These are phyloP conservation scores for Phaeosphaeriaceae sp. DNA, from an alignment of 2,329 filamentous ascomycete genomes.

Conservation along the genomic window DNA sequence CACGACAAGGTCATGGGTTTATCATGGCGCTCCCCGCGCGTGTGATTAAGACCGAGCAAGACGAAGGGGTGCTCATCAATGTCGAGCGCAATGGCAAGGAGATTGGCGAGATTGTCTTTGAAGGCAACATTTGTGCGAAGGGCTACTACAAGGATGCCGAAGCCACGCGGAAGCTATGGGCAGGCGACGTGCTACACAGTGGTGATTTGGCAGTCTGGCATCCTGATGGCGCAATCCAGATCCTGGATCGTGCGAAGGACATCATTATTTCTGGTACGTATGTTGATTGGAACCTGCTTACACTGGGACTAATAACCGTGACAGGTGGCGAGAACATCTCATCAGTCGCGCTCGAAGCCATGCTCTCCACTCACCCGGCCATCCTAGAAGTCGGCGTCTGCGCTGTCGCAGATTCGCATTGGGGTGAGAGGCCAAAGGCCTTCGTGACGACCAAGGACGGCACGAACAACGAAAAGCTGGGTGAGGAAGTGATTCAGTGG, in stretches of 20 bases:
- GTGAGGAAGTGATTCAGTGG: conserved; percentile 82
- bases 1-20: conserved; percentile 91
- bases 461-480: conserved; percentile 61
- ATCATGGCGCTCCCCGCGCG: conserved; percentile 81
- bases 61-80: conserved; percentile 70
- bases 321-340: conserved; percentile 95
- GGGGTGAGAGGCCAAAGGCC: conserved; percentile 96
- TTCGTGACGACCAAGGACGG: conserved; percentile 79
- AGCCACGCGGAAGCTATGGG: conserved; percentile 86
- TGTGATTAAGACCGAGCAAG: conserved; percentile 79
- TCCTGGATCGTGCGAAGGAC: conserved; percentile 92
- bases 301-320: conserved; percentile 1
- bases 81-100: conserved; percentile 75
- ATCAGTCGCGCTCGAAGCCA: conserved; percentile 87
- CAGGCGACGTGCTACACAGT: conserved; percentile 84
- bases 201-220: conserved; percentile 95
- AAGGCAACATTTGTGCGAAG: conserved; percentile 89
- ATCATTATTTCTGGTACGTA: conserved; percentile 90
- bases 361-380: conserved; percentile 86
- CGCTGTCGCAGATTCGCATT: conserved; percentile 84
- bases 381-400: conserved; percentile 93
- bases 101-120: conserved; percentile 84
- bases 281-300: background rate
- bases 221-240: conserved; percentile 87
- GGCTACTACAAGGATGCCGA: conserved; percentile 91